Evolutionary conservation across 768 basidiomycete species (phyloP), one percentile per base, ranked within the genome.

Genomic region (Candolleomyces aberdarensis): DNA sequence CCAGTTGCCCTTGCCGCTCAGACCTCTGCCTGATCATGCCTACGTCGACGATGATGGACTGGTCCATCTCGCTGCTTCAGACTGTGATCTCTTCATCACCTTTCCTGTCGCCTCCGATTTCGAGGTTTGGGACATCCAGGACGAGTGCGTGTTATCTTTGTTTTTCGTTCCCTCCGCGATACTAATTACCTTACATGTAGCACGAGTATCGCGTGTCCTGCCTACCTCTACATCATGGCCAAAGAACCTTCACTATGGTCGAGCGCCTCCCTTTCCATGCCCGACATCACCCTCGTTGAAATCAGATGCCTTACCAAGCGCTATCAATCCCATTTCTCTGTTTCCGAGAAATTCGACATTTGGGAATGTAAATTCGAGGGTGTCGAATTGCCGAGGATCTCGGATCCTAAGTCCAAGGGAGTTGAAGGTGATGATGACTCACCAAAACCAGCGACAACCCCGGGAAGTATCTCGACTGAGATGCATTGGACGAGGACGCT

Each of bases 61-160:
- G 51, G 63, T 65, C 6, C 72, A 72, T 43, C 67, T 74, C 19
- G 66, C 69, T 13, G 67, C 71, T 17, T 52, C 65, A 4, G 73
- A 74, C 56, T 71, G 70, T 26, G 64, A 68, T 17, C 59, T 74
- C 20, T 65, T 66, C 14, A 64, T 76, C 29, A 62, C 65, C 20
- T 76, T 76, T 56, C 66, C 69, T 14, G 57, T 69, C 51, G 62
- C 70, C 1, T 67, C 71, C 15, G 72, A 76, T 62, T 73, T 69
- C 57, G 75, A 74, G 59, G 65, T 72, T 17, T 76, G 75, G 75
- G 75, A 76, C 61, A 67, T 72, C 64, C 62, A 51, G 22, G 74
- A 76, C 62, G 62, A 71, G 71, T 75, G 53, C 36, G 74, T 71
- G 15, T 15, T 1, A 19, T 40, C 48, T 14, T 14, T 52, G 14